phyloP scores from a whole-genome alignment of 2,329 filamentous ascomycete species.

The Penicillium sp. region DNA sequence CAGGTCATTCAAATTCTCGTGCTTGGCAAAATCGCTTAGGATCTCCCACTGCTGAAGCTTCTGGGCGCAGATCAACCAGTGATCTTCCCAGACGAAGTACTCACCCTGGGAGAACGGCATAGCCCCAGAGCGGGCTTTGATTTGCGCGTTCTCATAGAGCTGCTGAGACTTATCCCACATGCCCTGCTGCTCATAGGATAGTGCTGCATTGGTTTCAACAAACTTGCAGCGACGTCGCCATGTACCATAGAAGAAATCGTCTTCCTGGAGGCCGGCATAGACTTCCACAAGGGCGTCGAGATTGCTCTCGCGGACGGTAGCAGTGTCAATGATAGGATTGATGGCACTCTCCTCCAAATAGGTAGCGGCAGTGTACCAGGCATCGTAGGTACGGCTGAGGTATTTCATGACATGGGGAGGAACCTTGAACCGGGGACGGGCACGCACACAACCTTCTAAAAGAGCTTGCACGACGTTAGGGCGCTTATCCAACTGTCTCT shows the following conservation, averaged over 20 bases:
- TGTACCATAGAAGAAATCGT: conserved; percentile 95
- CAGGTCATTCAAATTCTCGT: conserved; percentile 97
- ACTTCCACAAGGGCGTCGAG: conserved; percentile 93
- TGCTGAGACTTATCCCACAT: conserved; percentile 99
- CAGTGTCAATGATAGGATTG: conserved; percentile 78
- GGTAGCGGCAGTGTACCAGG: conserved; percentile 91
- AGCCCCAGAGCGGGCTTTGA: conserved; percentile 94
- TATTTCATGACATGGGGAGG: conserved; percentile 97
- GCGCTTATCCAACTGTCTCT: conserved; percentile 87
- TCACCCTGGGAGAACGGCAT: conserved; percentile 94
- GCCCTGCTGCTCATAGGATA: conserved; percentile 97
- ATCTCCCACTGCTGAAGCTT: conserved; percentile 99
- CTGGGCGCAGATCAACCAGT: conserved; percentile 96
- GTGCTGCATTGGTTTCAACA: conserved; percentile 92
- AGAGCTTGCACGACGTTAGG: conserved; percentile 95
- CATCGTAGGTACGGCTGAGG: conserved; percentile 88
- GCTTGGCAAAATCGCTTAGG: conserved; percentile 93
- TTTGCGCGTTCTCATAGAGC: conserved; percentile 93
- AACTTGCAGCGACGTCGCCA: conserved; percentile 95
- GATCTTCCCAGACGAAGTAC: conserved; percentile 99
- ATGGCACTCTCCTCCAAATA: conserved; percentile 89
- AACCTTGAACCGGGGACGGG: conserved; percentile 84
- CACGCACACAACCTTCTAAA: conserved; percentile 80
- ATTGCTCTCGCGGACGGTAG: conserved; percentile 86
- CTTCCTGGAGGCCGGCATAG: conserved; percentile 86